These are phyloP conservation scores for Daldinia decipiens DNA, from an alignment of 495 filamentous ascomycete genomes.

Conservation along the genomic window DNA sequence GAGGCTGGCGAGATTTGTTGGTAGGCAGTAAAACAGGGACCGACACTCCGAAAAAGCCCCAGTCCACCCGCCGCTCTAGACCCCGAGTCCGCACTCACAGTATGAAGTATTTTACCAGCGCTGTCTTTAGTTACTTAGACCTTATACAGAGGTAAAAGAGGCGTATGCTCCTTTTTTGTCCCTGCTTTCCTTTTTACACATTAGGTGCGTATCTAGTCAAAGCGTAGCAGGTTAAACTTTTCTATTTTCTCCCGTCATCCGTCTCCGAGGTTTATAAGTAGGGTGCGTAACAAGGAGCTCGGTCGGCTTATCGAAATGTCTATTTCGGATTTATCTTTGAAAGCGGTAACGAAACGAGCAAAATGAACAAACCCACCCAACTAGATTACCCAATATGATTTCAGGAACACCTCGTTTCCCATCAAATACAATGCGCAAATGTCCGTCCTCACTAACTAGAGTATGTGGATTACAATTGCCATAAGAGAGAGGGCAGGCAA, in stretches of 20 bases:
- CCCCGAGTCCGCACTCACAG: slow-evolving; percentile 40
- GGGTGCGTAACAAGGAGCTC: slow-evolving; percentile 14
- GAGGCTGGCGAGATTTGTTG: slow-evolving; percentile 10
- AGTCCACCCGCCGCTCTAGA: slow-evolving; percentile 37
- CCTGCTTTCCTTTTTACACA: not conserved
- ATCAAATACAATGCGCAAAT: not conserved
- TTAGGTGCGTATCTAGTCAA: slow-evolving; percentile 24
- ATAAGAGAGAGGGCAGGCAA: not conserved
- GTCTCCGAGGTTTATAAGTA: slow-evolving; percentile 4
- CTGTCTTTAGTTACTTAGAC: not conserved
- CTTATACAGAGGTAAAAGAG: not conserved
- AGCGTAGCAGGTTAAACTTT: slow-evolving; percentile 17
- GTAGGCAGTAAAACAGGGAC: slow-evolving; percentile 42
- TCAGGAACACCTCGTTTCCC: slow-evolving; percentile 1
- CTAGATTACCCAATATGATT: slow-evolving; percentile 3
- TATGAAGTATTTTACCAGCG: slow-evolving; percentile 13
- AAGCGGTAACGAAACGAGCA: slow-evolving; percentile 6
- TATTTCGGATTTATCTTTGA: slow-evolving; percentile 9
- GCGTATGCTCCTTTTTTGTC: slow-evolving; percentile 7
- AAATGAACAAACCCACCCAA: slow-evolving; percentile 6
- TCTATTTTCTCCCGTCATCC: slow-evolving; percentile 23
- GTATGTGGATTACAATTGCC: not conserved
- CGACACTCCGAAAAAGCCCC: slow-evolving; percentile 41
- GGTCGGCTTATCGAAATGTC: slow-evolving; percentile 25
- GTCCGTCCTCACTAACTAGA: not conserved